phyloP scores from a whole-genome alignment of 257 asterid genomes.

The Orobanche coerulescens region DNA sequence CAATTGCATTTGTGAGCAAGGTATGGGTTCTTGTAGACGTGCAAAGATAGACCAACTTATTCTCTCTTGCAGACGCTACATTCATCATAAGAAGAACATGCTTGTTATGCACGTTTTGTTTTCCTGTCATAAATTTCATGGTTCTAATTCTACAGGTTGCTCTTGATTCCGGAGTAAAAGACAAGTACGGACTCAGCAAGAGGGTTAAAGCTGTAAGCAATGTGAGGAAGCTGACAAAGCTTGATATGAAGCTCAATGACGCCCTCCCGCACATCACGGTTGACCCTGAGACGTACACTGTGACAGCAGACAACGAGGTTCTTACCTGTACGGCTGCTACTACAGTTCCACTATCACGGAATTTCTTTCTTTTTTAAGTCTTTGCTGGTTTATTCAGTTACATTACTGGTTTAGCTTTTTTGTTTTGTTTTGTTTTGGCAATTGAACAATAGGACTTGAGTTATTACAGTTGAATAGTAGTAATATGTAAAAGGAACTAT shows the following conservation, averaged over 20 bases:
- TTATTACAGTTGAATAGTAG: no score
- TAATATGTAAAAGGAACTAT: no score
- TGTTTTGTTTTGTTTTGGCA: no score
- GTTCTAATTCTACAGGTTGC: conserved; percentile 43
- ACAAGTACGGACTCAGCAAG: conserved; percentile 59
- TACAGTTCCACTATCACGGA: conserved; percentile 73
- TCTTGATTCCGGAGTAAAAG: conserved; percentile 43
- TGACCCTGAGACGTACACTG: conserved; percentile 79
- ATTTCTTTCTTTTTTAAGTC: conserved; percentile 71
- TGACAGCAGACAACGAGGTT: conserved; percentile 62
- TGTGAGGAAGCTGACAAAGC: conserved; percentile 63
- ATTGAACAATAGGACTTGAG: no score
- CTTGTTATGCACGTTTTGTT: neutral
- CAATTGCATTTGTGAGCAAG: conserved; percentile 91
- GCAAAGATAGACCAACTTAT: neutral
- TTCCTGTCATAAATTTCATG: neutral
- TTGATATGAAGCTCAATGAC: conserved; percentile 83
- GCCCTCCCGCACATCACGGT: conserved; percentile 77
- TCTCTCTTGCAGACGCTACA: neutral
- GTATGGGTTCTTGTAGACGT: conserved; percentile 22
- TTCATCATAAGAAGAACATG: neutral
- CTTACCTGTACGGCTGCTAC: conserved; percentile 67
- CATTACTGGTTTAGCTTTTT: neutral
- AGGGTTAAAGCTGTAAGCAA: conserved; percentile 66
- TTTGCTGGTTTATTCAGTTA: conserved; percentile 6